Evolutionary conservation across 805 yeast genomes (phyloP), one percentile per base, ranked within the genome.

Genomic region (Yamadazyma laniorum): DNA sequence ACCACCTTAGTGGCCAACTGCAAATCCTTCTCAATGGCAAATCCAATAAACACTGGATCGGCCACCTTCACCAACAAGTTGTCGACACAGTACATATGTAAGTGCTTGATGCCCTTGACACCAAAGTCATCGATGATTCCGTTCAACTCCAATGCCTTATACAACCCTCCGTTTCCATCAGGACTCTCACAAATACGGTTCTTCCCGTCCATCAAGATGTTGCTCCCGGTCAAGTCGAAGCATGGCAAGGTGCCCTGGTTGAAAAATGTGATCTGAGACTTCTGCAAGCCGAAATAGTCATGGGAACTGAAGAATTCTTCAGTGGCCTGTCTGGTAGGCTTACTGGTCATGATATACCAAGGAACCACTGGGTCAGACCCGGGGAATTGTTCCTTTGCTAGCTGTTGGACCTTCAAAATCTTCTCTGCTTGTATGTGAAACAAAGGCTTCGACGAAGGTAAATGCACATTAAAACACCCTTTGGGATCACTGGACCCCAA

Each of bases 41-140:
- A 91, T 0, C 99, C 99, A 44, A 93, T 65, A 50, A 84, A 85
- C 1, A 79, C 70, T 3, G 99, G 99, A 58, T 93, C 99, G 2
- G 96, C 97, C 37, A 91, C 87, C 59, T 81, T 83, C 25, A 90
- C 97, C 34, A 93, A 70, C 21, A 85, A 82, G 62, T 93, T 93
- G 64, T 93, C 99, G 34, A 93, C 98, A 65, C 98, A 91, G 66
- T 89, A 93, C 85, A 90, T 87, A 64, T 93, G 97, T 44, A 93
- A 74, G 58, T 93, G 98, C 60, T 86, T 79, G 47, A 91, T 78
- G 5, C 88, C 89, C 40, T 79, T 80, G 6, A 50, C 43, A 19
- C 64, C 54, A 57, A 93, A 77, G 58, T 91, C 96, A 5, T 75
- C 74, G 22, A 93, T 53, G 14, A 90, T 67, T 2, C 77, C 75